Evolutionary conservation across 2,329 filamentous ascomycete genomes (phyloP), one percentile per base, ranked within the genome.

Genomic region (Esteya vermicola): DNA sequence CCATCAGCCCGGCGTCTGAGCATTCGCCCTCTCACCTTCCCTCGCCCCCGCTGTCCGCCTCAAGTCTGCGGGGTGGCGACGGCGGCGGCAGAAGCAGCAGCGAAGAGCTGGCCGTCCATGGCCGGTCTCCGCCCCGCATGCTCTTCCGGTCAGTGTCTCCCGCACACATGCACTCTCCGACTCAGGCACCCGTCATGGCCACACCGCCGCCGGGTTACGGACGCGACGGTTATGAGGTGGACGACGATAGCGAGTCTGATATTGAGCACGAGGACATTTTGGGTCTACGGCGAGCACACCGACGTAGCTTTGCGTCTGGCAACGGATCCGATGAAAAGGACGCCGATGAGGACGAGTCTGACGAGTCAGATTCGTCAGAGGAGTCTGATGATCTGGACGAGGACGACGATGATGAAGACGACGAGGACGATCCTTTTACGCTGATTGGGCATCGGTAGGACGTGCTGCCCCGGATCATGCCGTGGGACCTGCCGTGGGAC

Each of bases 201-300:
- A 41, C 40, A 13, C 43, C 40, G 22, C 48, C 43, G 5, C 45
- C 45, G 1, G 48, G 43, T 13, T 46, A 46, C 33, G 38, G 42
- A 12, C 40, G 25, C 7, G 30, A 41, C 6, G 47, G 45, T 9
- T 46, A 41, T 10, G 47, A 50, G 26, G 35, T 49, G 1, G 59
- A 60, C 3, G 55, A 56, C n/a, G 57, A 60, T 9, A 68, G 72
- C 14, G 68, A 68, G 21, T 30, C 46, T 1, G 42, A 48, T 20
- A 21, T 25, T 23, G 46, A 49, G 1, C 67, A 70, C 16, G 64
- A 67, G 9, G 73, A 75, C 41, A 68, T 78, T 42, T 51, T 78
- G 23, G 67, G 68, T 23, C 67, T 79, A 37, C 78, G 74, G 70
- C 66, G 66, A 34, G 59, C 63, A 12, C 65, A 62, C 6, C 59